Conservation (phyloP, 306 rosid species). For the Begonia loranthoides region DNA sequence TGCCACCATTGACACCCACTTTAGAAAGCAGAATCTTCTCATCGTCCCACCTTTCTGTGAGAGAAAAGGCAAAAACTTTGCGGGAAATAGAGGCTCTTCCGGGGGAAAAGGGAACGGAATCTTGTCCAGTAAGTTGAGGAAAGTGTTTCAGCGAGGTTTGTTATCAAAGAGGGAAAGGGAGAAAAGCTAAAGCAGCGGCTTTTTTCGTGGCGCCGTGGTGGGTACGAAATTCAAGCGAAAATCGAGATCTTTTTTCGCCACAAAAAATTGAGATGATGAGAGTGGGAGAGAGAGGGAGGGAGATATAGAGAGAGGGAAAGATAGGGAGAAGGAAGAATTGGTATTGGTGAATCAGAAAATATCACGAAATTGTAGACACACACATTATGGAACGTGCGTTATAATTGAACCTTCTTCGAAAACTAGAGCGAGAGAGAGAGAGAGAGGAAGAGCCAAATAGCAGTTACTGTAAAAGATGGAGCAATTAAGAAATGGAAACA, state of each 20-base stretch:
- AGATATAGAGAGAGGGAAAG: no score
- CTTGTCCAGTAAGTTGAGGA: not conserved
- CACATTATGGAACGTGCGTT: no score
- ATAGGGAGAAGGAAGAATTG: no score
- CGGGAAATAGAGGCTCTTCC: not conserved
- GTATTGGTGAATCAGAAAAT: no score
- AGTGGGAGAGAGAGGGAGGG: no score
- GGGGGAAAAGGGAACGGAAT: not conserved
- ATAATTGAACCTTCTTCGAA: no score
- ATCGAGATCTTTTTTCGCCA: not conserved
- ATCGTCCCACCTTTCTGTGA: conserved; percentile 5
- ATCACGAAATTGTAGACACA: no score
- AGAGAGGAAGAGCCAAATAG: no score
- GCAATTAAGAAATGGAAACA: no score
- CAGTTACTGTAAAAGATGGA: no score
- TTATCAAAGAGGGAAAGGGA: not conserved
- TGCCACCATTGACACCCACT: conserved; percentile 26
- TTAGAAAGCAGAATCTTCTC: conserved; percentile 21
- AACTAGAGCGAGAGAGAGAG: no score
- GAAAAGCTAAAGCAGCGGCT: not conserved
- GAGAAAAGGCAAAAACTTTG: not conserved
- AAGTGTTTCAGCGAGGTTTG: not conserved
- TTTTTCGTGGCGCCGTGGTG: not conserved
- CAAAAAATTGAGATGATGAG: no score
- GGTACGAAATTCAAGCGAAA: not conserved